phyloP scores from a whole-genome alignment of 2,329 filamentous ascomycete genomes.

The Achaetomium macrosporum region DNA sequence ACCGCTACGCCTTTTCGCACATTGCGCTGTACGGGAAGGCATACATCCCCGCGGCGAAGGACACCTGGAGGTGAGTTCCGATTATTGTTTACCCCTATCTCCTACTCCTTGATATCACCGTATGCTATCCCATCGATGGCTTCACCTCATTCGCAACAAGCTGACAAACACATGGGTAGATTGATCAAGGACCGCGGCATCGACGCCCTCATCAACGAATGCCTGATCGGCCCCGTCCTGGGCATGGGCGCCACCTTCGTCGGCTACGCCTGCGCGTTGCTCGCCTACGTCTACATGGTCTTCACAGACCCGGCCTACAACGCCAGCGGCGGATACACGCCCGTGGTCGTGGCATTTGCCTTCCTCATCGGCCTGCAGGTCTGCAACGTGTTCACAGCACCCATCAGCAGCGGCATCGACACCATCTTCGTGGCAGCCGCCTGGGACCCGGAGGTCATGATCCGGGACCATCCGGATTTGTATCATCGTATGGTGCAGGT shows the following conservation, averaged over 20 bases:
- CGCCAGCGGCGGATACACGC: constrained; percentile 58
- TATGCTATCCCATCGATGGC: no score
- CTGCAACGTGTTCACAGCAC: constrained; percentile 82
- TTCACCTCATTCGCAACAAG: no score
- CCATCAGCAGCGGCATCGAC: constrained; percentile 80
- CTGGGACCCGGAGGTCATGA: constrained; percentile 67
- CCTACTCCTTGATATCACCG: no score
- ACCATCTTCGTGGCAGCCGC: constrained; percentile 81
- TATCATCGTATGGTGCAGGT: constrained; percentile 73
- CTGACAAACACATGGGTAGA: constrained; percentile 21
- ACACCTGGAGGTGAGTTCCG: constrained; percentile 64
- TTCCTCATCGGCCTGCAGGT: constrained; percentile 90
- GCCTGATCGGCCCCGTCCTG: constrained; percentile 67
- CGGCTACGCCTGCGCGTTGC: constrained; percentile 71
- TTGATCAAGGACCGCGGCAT: constrained; percentile 92
- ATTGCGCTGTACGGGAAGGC: constrained; percentile 89
- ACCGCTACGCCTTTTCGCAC: constrained; percentile 87
- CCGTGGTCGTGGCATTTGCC: constrained; percentile 74
- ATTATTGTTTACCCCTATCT: background rate
- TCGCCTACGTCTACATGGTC: constrained; percentile 81
- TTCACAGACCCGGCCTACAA: constrained; percentile 82
- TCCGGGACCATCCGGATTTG: constrained; percentile 73
- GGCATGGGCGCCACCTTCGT: constrained; percentile 79
- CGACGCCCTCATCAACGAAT: constrained; percentile 85
- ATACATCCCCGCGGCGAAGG: constrained; percentile 81